phyloP scores from a whole-genome alignment of 768 basidiomycete species.

The Lactarius evosmus region DNA sequence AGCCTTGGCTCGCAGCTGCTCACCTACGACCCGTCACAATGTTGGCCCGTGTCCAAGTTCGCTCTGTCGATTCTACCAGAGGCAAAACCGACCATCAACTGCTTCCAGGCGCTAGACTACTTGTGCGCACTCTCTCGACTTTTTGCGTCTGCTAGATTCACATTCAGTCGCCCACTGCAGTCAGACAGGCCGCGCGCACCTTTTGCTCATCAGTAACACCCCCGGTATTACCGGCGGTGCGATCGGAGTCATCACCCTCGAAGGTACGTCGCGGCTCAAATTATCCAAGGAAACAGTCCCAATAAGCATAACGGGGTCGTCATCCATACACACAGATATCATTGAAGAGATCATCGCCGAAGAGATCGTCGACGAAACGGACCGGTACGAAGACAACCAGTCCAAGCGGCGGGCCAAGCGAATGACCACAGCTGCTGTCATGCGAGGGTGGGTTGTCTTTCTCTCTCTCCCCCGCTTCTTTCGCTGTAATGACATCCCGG shows the following conservation, averaged over 20 bases:
- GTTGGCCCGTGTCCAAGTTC: conserved; percentile 70
- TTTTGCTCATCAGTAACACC: conserved; percentile 78
- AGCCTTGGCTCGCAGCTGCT: conserved; percentile 54
- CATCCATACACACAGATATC: conserved; percentile 48
- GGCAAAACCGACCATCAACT: conserved; percentile 83
- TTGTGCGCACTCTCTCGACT: conserved; percentile 49
- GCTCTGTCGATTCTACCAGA: conserved; percentile 83
- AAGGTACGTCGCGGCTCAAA: conserved; percentile 44
- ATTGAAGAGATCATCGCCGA: conserved; percentile 95
- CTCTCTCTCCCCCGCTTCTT: not conserved
- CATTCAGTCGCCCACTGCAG: conserved; percentile 36
- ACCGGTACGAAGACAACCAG: conserved; percentile 84
- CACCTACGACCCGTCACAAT: conserved; percentile 82
- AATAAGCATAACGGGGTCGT: not conserved
- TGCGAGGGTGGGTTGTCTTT: conserved; percentile 60
- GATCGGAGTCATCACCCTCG: conserved; percentile 87
- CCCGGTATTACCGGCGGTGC: conserved; percentile 83
- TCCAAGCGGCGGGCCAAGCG: conserved; percentile 72
- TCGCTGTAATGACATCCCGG: not conserved
- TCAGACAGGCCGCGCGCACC: conserved; percentile 93
- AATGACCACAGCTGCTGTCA: conserved; percentile 66
- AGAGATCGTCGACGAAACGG: conserved; percentile 95
- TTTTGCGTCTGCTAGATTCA: not conserved
- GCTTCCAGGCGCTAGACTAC: conserved; percentile 92
- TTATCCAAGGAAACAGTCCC: not conserved